Percentiles rank a stretch among this genome's conserved stretches.
Conservation (phyloP, 768 basidiomycete species). For the Cystofilobasidium capitatum region DNA sequence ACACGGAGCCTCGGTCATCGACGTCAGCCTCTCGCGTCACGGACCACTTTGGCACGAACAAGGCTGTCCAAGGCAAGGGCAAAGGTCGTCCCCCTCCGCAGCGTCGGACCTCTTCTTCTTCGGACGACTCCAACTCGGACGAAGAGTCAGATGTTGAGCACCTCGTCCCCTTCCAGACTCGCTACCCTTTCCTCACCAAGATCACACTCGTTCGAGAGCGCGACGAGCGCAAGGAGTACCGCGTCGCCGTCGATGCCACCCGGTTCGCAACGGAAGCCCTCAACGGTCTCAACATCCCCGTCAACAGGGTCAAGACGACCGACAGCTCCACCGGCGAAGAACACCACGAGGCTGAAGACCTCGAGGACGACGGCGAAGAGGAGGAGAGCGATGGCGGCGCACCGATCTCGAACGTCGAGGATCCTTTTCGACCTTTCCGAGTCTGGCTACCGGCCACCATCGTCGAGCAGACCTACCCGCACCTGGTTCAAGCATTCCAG, state of each 20-base stretch:
- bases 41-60: neutral
- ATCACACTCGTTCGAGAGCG: neutral
- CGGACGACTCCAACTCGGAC: neutral
- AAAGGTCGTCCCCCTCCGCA: neutral
- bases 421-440: slow-evolving; percentile 5
- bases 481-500: neutral
- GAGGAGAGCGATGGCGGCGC: neutral
- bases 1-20: neutral
- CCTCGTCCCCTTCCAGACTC: neutral
- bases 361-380: slow-evolving; percentile 5
- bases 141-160: neutral
- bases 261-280: slow-evolving; percentile 2
- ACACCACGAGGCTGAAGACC: neutral
- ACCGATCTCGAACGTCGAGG: neutral
- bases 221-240: neutral
- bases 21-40: neutral
- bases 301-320: neutral
- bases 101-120: neutral
- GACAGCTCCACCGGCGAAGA: neutral
- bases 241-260: neutral
- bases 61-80: neutral
- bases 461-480: neutral
- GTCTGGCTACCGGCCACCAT: slow-evolving; percentile 1
- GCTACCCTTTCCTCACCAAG: neutral
- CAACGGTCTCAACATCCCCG: neutral